These are phyloP conservation scores for Colletotrichum sp. DNA, from an alignment of 2,329 filamentous ascomycete species.

Conservation along the genomic window DNA sequence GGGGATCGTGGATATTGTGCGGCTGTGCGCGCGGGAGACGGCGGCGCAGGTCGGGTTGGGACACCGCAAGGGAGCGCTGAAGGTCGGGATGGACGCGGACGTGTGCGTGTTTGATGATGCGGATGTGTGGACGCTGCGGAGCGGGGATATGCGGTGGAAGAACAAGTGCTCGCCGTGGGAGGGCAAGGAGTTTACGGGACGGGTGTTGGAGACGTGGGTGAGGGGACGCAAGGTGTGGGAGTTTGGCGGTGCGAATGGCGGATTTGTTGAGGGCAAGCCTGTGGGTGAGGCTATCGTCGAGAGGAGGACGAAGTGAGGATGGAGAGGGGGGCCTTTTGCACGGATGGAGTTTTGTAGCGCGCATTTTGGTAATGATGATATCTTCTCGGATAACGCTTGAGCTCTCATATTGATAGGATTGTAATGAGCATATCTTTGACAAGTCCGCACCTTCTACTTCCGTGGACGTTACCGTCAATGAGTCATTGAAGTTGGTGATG, in stretches of 20 bases:
- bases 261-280: slow-evolving; percentile 55
- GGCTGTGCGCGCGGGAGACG: slow-evolving; percentile 86
- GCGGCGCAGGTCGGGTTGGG: slow-evolving; percentile 86
- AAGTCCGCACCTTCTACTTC: neutral
- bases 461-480: too few species aligned
- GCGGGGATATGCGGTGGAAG: slow-evolving; percentile 88
- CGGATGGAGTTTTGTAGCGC: neutral
- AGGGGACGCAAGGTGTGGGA: slow-evolving; percentile 78
- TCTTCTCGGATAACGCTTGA: neutral
- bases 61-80: slow-evolving; percentile 80
- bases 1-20: slow-evolving; percentile 78
- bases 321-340: neutral
- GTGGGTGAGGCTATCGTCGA: slow-evolving; percentile 64
- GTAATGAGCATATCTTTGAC: neutral
- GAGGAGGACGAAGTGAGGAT: slow-evolving; percentile 51
- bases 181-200: slow-evolving; percentile 76
- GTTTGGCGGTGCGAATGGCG: slow-evolving; percentile 57
- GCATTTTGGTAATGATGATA: neutral
- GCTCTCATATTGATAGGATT: neutral
- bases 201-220: slow-evolving; percentile 86
- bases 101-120: slow-evolving; percentile 90
- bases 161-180: slow-evolving; percentile 94
- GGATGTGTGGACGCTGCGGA: slow-evolving; percentile 75
- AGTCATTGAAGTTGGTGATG: too few species aligned
- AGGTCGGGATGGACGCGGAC: slow-evolving; percentile 85